phyloP scores from a whole-genome alignment of 2,329 filamentous ascomycete genomes.

The Phialophora verrucosa region DNA sequence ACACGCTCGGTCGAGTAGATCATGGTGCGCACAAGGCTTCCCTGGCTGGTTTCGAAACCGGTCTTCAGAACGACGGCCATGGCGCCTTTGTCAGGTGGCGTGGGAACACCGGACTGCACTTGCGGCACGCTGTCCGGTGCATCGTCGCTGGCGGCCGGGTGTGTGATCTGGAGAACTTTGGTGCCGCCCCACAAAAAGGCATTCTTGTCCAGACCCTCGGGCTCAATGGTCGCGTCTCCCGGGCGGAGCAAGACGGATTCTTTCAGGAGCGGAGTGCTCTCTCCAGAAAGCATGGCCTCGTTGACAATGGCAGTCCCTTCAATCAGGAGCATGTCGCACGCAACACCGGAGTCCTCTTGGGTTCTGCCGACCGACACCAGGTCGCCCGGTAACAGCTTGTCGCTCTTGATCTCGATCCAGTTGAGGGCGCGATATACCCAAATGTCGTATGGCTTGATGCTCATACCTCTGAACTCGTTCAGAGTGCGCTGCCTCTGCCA shows the following conservation, averaged over 20 bases:
- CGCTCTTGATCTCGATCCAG: slow-evolving; percentile 87
- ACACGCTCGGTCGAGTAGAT: slow-evolving; percentile 99
- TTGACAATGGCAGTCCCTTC: slow-evolving; percentile 98
- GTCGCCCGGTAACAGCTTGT: slow-evolving; percentile 90
- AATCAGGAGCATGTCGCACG: slow-evolving; percentile 94
- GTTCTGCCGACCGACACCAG: slow-evolving; percentile 90
- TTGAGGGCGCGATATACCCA: slow-evolving; percentile 86
- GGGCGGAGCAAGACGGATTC: slow-evolving; percentile 93
- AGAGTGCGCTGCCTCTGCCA: slow-evolving; percentile 98
- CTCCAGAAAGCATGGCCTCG: slow-evolving; percentile 98
- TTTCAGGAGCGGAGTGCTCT: slow-evolving; percentile 95
- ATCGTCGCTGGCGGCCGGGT: slow-evolving; percentile 78
- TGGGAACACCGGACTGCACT: slow-evolving; percentile 74
- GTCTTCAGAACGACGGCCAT: slow-evolving; percentile 96
- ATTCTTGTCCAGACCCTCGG: slow-evolving; percentile 94
- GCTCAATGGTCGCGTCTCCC: slow-evolving; percentile 76
- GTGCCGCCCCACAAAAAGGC: slow-evolving; percentile 96
- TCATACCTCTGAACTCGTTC: slow-evolving; percentile 97
- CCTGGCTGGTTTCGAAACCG: slow-evolving; percentile 97
- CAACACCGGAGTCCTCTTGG: slow-evolving; percentile 95
- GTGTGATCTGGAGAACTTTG: slow-evolving; percentile 93
- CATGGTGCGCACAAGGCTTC: slow-evolving; percentile 97
- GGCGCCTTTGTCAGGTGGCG: slow-evolving; percentile 91
- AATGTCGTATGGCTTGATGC: slow-evolving; percentile 96
- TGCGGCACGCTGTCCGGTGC: slow-evolving; percentile 63